Evolutionary conservation across 352 stramenopile genomes (phyloP).

Genomic region (Phytopythium montanum): DNA sequence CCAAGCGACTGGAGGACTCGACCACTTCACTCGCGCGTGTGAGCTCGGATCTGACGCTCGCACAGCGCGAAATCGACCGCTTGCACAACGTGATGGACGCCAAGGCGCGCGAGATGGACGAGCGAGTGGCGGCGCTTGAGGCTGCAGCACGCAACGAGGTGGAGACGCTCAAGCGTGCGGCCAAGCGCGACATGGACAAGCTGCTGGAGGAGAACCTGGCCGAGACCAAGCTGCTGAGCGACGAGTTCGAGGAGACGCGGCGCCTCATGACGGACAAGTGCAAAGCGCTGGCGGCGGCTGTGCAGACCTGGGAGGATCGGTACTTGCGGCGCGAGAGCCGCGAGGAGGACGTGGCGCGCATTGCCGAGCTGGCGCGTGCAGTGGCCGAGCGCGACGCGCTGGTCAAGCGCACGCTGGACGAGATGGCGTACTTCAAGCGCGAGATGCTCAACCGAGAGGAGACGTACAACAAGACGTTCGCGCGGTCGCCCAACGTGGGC

Average conservation of each 20-base stretch:
- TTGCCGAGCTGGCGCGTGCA: conserved; percentile 59
- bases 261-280: conserved; percentile 54
- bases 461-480: conserved; percentile 94
- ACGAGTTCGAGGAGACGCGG: conserved; percentile 67
- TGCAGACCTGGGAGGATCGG: conserved; percentile 54
- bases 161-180: conserved; percentile 47
- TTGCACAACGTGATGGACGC: conserved; percentile 25
- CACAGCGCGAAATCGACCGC: conserved; percentile 23
- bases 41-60: conserved; percentile 24
- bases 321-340: conserved; percentile 63
- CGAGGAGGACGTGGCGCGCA: conserved; percentile 76
- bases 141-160: conserved; percentile 36
- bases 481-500: conserved; percentile 78
- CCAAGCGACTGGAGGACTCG: conserved; percentile 17
- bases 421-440: conserved; percentile 92
- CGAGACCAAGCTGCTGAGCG: conserved; percentile 61
- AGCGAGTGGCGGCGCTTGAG: conserved; percentile 33
- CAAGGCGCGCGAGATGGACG: conserved; percentile 28
- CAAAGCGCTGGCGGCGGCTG: conserved; percentile 28
- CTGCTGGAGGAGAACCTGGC: conserved; percentile 62
- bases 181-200: conserved; percentile 65
- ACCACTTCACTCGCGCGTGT: conserved; percentile 24
- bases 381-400: conserved; percentile 71
- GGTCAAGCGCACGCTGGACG: conserved; percentile 65
- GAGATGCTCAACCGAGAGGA: conserved; percentile 92